Percentiles rank a stretch among this genome's conserved stretches.
phyloP scores from a whole-genome alignment of 768 basidiomycete species.

The Inosperma sp. region DNA sequence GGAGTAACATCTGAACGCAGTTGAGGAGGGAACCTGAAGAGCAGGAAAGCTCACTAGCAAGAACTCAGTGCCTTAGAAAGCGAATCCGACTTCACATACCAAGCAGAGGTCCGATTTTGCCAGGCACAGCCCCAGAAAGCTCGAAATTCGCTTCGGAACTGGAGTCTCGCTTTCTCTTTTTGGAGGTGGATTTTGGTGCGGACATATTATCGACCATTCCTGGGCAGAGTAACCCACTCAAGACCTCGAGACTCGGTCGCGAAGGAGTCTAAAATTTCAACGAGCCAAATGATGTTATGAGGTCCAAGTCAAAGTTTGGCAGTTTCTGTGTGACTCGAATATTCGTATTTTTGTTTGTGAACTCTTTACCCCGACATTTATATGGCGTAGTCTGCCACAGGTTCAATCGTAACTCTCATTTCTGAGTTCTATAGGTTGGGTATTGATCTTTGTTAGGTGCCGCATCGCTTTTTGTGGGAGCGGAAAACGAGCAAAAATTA shows the following conservation, averaged over 20 bases:
- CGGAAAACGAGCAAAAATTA: conserved; percentile 4
- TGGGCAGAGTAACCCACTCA: background rate
- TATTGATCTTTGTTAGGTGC: conserved; percentile 3
- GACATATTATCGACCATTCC: conserved; percentile 25
- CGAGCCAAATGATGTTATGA: no score
- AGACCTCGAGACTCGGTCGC: conserved; percentile 1
- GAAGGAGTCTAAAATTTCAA: no score
- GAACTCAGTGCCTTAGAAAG: background rate
- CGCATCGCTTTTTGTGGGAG: conserved; percentile 4
- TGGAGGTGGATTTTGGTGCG: conserved; percentile 33
- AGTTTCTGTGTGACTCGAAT: conserved; percentile 7
- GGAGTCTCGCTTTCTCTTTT: conserved; percentile 39
- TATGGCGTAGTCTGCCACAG: background rate
- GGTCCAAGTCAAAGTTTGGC: conserved; percentile 8
- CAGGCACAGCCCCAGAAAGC: conserved; percentile 26
- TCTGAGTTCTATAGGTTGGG: conserved; percentile 5
- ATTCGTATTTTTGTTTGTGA: conserved; percentile 19
- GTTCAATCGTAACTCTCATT: background rate
- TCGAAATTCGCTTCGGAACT: conserved; percentile 29
- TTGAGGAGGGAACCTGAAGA: conserved; percentile 51
- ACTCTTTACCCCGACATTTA: conserved; percentile 20
- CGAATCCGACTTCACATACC: conserved; percentile 24
- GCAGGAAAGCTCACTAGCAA: conserved; percentile 52
- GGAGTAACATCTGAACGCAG: conserved; percentile 58
- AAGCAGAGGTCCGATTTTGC: conserved; percentile 36